Evolutionary conservation across 169 alveolate genomes (phyloP).

Genomic region (Perkinsus olseni): DNA sequence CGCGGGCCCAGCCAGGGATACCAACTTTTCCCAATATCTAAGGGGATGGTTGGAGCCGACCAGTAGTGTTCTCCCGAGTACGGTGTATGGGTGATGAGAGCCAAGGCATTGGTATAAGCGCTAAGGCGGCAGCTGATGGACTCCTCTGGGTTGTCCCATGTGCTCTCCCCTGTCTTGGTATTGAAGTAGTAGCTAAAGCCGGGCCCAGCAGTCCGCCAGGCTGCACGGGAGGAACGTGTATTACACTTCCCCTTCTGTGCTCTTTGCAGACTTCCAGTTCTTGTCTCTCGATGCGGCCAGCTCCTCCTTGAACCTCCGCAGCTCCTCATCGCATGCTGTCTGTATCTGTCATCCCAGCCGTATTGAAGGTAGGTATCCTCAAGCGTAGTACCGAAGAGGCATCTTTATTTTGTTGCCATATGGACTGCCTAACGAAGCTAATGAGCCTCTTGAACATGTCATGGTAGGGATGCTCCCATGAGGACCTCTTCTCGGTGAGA

Average conservation of each 20-base stretch:
- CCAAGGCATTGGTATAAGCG: background rate
- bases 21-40: background rate
- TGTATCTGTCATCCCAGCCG: background rate
- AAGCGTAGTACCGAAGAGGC: background rate
- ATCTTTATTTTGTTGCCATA: background rate
- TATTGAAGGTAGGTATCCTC: background rate
- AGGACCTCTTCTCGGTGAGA: background rate
- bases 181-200: background rate
- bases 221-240: background rate
- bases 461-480: background rate
- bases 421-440: background rate
- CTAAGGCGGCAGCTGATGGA: background rate
- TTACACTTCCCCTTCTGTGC: background rate
- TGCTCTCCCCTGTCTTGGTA: background rate
- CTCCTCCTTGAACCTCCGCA: background rate
- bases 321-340: background rate
- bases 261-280: background rate
- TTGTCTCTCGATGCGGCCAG: background rate
- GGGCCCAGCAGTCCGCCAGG: too few species aligned
- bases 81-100: background rate
- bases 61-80: background rate
- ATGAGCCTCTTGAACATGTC: background rate
- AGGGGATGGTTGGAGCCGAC: background rate
- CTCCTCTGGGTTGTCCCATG: background rate
- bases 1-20: background rate